phyloP scores from a whole-genome alignment of 306 rosid species.

The Geum urbanum region DNA sequence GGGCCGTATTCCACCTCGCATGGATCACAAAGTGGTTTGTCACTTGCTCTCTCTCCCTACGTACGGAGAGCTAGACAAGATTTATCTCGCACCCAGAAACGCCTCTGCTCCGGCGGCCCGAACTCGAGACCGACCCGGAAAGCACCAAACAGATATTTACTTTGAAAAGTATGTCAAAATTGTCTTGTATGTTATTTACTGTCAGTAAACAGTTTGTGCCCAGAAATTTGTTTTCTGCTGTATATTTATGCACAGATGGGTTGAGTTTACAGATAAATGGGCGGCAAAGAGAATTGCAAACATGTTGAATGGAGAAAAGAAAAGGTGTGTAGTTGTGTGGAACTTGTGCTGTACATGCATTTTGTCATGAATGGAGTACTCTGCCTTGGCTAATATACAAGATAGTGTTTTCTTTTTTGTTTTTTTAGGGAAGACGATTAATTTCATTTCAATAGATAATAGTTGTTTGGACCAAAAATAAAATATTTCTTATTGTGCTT shows the following conservation, averaged over 20 bases:
- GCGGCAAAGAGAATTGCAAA: constrained; percentile 80
- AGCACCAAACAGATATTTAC: constrained; percentile 44
- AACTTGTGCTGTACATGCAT: neutral
- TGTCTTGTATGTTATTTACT: neutral
- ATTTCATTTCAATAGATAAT: too few relatives aligned
- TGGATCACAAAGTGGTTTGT: constrained; percentile 69
- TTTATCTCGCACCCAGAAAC: constrained; percentile 68
- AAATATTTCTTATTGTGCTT: too few relatives aligned
- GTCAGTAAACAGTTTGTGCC: neutral
- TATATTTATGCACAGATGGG: constrained; percentile 61
- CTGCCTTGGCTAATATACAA: too few relatives aligned
- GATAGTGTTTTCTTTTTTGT: too few relatives aligned
- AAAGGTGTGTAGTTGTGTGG: constrained; percentile 46
- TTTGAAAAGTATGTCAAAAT: constrained; percentile 60
- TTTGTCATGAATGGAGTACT: too few relatives aligned
- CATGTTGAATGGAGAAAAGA: constrained; percentile 81
- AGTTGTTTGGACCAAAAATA: too few relatives aligned
- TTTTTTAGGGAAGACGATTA: too few relatives aligned
- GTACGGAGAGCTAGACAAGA: constrained; percentile 67
- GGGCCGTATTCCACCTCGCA: constrained; percentile 82
- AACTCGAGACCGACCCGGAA: constrained; percentile 40
- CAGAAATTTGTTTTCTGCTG: neutral
- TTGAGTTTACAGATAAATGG: constrained; percentile 65
- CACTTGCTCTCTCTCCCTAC: constrained; percentile 60
- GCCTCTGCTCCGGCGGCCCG: constrained; percentile 37